Evolutionary conservation across 805 yeast genomes (phyloP).

Genomic region (Helenozyma baotianmanensis): DNA sequence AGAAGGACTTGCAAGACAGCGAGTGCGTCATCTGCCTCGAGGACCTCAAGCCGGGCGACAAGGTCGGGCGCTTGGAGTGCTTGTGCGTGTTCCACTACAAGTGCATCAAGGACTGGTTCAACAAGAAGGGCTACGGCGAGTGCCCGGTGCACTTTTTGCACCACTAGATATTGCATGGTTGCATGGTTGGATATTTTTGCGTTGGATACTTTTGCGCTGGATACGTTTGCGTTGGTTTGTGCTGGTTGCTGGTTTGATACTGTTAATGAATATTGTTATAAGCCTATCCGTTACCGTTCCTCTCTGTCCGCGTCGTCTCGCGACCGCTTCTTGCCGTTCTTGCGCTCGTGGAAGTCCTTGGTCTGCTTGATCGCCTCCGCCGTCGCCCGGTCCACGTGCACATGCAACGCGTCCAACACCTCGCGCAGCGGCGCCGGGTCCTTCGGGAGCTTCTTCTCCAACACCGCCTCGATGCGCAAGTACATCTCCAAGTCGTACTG

Average conservation of each 20-base stretch:
- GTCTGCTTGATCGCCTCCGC: constrained; percentile 83
- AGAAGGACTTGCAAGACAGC: constrained; percentile 36
- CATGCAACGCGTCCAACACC: constrained; percentile 71
- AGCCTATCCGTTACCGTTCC: constrained; percentile 18
- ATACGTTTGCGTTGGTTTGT: no score
- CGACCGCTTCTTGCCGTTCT: constrained; percentile 30
- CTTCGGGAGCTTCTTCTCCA: constrained; percentile 78
- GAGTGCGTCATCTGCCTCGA: constrained; percentile 96
- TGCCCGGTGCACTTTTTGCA: constrained; percentile 73
- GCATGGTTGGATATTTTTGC: no score
- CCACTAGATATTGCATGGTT: constrained; percentile 11
- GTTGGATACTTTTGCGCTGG: no score
- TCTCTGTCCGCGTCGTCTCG: constrained; percentile 37
- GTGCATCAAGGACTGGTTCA: constrained; percentile 91
- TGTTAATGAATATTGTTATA: no score
- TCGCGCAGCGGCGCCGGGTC: constrained; percentile 71
- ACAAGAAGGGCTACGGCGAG: constrained; percentile 75
- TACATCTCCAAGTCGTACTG: constrained; percentile 92
- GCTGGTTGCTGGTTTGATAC: no score
- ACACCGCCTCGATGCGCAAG: constrained; percentile 81
- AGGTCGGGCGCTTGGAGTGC: constrained; percentile 89
- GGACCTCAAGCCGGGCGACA: constrained; percentile 78
- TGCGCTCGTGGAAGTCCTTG: constrained; percentile 55
- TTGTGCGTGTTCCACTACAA: constrained; percentile 88
- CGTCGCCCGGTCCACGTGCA: constrained; percentile 85